Base-by-base conservation (phyloP, 805 yeast species). In the Ogataea trehalophila region DNA sequence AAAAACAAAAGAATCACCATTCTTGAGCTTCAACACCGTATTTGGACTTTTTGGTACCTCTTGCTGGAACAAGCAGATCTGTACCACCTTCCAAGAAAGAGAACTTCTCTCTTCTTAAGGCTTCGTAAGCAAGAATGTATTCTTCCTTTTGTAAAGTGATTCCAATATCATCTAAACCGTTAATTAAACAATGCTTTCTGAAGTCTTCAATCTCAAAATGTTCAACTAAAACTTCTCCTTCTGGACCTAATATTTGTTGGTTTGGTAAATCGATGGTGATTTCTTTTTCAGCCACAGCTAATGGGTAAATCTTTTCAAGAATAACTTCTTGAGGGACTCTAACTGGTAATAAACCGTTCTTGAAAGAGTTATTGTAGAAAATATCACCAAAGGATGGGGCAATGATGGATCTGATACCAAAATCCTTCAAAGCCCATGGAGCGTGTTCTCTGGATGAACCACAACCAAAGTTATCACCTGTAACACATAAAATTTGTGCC, bases 361-460 rank as follows among this genome's bases (percentile, higher is more conserved):
- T 94, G 76, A 87, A 87, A 46, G 97, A 91, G 76, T 94, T 94
- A 75, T 87, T 94, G 81, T 88, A 91, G 77, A 94, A 94, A 60
- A 94, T 94, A 71, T 94, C 99, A 68, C 98, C 99, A 59, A 92
- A 94, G 0, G 97, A 90, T 48, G 98, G 99, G 6, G 98, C 98
- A 68, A 94, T 91, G 63, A 94, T 87, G 54, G 92, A 85, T 69
- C 87, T 85, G 69, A 94, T 90, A 69, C 99, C 99, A 62, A 94
- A 94, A 71, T 94, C 99, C 62, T 90, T 91, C 57, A 94, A 77
- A 2, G 99, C 98, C 99, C 99, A 94, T 49, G 99, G 98, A 33
- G 99, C 99, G 63, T 94, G 99, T 70, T 94, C 99, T 79, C 99
- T 88, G 2, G 97, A 91, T 37, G 97, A 91, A 62, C 99, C 99